These are phyloP conservation scores for Lepidium sativum DNA, from an alignment of 345 rosid species.

Conservation along the genomic window DNA sequence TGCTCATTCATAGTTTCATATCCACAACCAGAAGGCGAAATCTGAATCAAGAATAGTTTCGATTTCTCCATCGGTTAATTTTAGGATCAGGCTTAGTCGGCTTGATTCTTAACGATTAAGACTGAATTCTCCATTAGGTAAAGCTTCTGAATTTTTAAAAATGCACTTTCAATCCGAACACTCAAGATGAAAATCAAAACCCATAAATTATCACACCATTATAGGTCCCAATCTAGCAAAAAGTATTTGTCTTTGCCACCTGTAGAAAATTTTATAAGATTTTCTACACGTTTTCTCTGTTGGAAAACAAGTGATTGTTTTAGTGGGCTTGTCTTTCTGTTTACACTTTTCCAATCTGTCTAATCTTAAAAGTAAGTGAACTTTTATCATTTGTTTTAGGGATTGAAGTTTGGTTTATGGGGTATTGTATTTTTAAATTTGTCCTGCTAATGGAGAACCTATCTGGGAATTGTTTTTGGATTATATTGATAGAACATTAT, in stretches of 20 bases:
- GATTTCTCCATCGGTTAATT: constrained; percentile 12
- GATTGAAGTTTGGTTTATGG: not conserved
- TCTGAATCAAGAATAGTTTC: not conserved
- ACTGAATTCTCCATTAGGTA: not conserved
- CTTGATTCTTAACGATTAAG: not conserved
- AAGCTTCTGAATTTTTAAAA: not conserved
- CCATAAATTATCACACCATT: not conserved
- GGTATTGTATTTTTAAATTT: not conserved
- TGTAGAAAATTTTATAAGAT: not conserved
- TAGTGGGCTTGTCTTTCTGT: not conserved
- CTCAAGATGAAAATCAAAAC: not conserved
- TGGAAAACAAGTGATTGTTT: not conserved
- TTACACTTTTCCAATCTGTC: constrained; percentile 5
- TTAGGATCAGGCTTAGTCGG: not conserved
- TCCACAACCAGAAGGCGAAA: not conserved
- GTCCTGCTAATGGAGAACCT: constrained; percentile 17
- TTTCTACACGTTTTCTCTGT: not conserved
- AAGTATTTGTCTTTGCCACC: constrained; percentile 4
- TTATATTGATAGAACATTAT: too few relatives aligned
- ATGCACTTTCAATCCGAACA: not conserved
- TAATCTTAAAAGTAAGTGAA: not conserved
- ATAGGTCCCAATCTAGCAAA: not conserved
- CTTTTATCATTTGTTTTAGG: not conserved
- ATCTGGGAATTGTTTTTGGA: constrained; percentile 3
- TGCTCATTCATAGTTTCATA: not conserved